phyloP scores from a whole-genome alignment of 2,329 filamentous ascomycete species.

The Paraconiothyrium sp. region DNA sequence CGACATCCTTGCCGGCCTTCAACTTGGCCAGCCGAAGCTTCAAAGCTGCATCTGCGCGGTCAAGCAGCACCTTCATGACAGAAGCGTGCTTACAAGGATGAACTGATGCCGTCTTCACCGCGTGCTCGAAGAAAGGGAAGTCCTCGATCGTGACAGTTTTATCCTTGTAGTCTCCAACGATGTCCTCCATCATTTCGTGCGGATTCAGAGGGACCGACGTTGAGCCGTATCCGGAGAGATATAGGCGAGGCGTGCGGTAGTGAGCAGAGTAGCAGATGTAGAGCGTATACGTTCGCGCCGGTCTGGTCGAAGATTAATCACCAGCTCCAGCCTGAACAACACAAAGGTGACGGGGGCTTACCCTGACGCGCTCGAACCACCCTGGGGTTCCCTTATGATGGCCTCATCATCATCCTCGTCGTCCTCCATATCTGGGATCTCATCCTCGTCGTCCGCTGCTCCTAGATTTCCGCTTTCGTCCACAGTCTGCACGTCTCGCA shows the following conservation, averaged over 20 bases:
- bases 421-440: slow-evolving; percentile 98
- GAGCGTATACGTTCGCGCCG: slow-evolving; percentile 91
- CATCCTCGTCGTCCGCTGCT: slow-evolving; percentile 74
- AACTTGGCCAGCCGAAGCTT: slow-evolving; percentile 88
- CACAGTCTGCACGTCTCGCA: slow-evolving; percentile 83
- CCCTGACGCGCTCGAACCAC: slow-evolving; percentile 62
- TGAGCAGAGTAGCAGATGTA: slow-evolving; percentile 99
- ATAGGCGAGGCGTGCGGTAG: slow-evolving; percentile 94
- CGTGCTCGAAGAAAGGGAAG: slow-evolving; percentile 92
- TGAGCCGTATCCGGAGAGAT: slow-evolving; percentile 87
- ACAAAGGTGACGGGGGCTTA: slow-evolving; percentile 48
- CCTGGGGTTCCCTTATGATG: slow-evolving; percentile 76
- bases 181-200: slow-evolving; percentile 93
- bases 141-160: slow-evolving; percentile 99
- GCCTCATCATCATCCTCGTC: slow-evolving; percentile 94
- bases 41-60: slow-evolving; percentile 91
- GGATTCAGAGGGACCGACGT: slow-evolving; percentile 83
- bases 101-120: slow-evolving; percentile 94
- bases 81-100: slow-evolving; percentile 97
- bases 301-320: slow-evolving; percentile 60
- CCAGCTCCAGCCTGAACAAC: not conserved
- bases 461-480: slow-evolving; percentile 89
- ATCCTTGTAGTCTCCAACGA: slow-evolving; percentile 95
- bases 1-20: slow-evolving; percentile 67
- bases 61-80: slow-evolving; percentile 97